phyloP scores from a whole-genome alignment of 192 early-diverging fungal genomes.

The Podila verticillata region DNA sequence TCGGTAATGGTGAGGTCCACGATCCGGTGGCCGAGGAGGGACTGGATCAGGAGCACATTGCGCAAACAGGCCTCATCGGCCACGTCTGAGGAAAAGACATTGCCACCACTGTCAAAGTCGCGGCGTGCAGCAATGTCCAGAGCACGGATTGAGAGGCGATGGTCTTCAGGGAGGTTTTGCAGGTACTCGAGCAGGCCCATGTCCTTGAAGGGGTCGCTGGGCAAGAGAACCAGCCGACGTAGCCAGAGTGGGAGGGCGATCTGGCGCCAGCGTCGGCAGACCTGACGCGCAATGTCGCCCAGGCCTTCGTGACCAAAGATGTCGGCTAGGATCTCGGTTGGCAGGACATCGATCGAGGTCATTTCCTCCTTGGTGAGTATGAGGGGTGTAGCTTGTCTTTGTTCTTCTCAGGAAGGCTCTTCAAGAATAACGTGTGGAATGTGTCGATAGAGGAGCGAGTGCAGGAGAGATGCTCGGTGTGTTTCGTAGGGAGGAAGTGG shows the following conservation, averaged over 20 bases:
- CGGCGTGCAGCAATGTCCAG: conserved; percentile 35
- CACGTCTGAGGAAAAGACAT: conserved; percentile 20
- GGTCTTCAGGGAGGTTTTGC: conserved; percentile 4
- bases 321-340: conserved; percentile 40
- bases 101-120: conserved; percentile 22
- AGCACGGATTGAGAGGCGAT: conserved; percentile 36
- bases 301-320: conserved; percentile 43
- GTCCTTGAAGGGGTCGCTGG: conserved; percentile 47
- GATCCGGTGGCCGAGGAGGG: conserved; percentile 29
- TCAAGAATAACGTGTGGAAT: background rate
- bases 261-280: conserved; percentile 30
- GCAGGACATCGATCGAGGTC: conserved; percentile 23
- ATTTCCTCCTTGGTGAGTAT: background rate
- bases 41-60: conserved; percentile 34
- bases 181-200: conserved; percentile 27
- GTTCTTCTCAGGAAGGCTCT: background rate
- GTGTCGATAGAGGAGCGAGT: no score
- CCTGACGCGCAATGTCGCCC: conserved; percentile 37
- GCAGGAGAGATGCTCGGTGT: no score
- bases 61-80: conserved; percentile 27
- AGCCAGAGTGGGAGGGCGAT: conserved; percentile 42
- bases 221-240: conserved; percentile 19
- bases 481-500: no score
- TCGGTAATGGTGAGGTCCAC: conserved; percentile 36
- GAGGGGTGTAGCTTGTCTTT: background rate